These are phyloP conservation scores for Samsoniella hepiali DNA, from an alignment of 2,329 filamentous ascomycete species.

Conservation along the genomic window DNA sequence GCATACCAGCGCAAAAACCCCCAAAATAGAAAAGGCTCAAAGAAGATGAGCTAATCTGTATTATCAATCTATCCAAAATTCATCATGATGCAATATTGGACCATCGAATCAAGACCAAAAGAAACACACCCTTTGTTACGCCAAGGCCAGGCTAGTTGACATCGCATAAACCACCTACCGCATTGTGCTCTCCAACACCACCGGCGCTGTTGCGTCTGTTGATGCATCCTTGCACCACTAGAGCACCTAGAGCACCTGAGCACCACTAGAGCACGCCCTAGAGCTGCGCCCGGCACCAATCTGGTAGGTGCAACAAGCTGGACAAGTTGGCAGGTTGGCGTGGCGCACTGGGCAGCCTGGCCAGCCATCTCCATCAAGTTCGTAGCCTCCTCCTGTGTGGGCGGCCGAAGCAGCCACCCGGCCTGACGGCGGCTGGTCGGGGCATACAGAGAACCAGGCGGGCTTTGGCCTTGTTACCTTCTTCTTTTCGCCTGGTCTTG, in stretches of 20 bases:
- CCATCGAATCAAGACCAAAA: not conserved
- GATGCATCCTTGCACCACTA: not conserved
- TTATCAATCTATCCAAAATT: not conserved
- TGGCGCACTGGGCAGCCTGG: not conserved
- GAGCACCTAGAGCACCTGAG: not conserved
- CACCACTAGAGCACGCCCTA: not conserved
- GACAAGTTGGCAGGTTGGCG: not conserved
- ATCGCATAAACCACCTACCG: conserved; percentile 1
- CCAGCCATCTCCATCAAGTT: not conserved
- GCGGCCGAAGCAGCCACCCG: conserved; percentile 4
- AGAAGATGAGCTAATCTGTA: not conserved
- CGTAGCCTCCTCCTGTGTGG: too few relatives aligned
- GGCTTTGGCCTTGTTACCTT: conserved; percentile 14
- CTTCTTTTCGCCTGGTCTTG: conserved; percentile 13
- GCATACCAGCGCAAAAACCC: not conserved
- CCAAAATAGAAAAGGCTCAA: not conserved
- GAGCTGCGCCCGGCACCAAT: not conserved
- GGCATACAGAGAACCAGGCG: not conserved
- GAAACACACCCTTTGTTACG: not conserved
- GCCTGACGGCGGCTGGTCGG: conserved; percentile 6
- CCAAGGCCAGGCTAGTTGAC: not conserved
- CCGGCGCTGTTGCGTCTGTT: not conserved
- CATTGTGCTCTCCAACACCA: not conserved
- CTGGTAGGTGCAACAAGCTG: not conserved
- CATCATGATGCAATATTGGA: not conserved